These are phyloP conservation scores for Hysterium pulicare DNA, from an alignment of 2,329 filamentous ascomycete genomes.

Conservation along the genomic window DNA sequence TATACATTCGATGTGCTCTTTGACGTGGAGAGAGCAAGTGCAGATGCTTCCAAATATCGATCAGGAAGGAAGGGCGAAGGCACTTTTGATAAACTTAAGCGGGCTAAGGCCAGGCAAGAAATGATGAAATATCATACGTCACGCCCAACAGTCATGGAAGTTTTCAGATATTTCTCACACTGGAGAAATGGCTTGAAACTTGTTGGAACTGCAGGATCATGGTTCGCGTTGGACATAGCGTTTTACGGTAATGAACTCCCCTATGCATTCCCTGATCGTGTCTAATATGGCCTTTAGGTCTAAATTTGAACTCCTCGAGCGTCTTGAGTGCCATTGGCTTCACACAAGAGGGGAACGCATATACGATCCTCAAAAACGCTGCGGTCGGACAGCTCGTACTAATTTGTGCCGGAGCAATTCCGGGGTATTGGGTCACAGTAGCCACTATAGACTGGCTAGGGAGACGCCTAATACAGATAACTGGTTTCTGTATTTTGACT, in stretches of 20 bases:
- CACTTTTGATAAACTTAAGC: slow-evolving; percentile 62
- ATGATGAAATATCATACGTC: slow-evolving; percentile 34
- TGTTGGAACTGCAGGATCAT: slow-evolving; percentile 74
- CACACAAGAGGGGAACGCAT: slow-evolving; percentile 57
- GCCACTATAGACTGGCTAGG: slow-evolving; percentile 63
- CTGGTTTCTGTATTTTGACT: slow-evolving; percentile 14
- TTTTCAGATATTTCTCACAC: slow-evolving; percentile 64
- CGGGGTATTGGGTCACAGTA: slow-evolving; percentile 63
- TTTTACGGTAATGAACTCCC: slow-evolving; percentile 42
- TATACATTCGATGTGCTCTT: slow-evolving; percentile 33
- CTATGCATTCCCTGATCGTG: too few relatives aligned
- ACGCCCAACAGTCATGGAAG: slow-evolving; percentile 52
- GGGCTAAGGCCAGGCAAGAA: slow-evolving; percentile 51
- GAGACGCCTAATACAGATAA: slow-evolving; percentile 28
- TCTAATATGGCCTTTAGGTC: too few relatives aligned
- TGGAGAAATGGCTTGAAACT: slow-evolving; percentile 69
- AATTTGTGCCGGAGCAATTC: slow-evolving; percentile 70
- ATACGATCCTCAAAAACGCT: slow-evolving; percentile 66
- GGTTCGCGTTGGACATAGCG: slow-evolving; percentile 70
- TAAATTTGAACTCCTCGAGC: slow-evolving; percentile 69
- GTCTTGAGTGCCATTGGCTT: slow-evolving; percentile 68
- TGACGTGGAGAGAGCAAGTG: slow-evolving; percentile 49
- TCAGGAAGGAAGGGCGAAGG: slow-evolving; percentile 58
- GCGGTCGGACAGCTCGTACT: slow-evolving; percentile 75
- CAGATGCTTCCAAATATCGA: slow-evolving; percentile 72